These are phyloP conservation scores for Wickerhamiella brachini DNA, from an alignment of 805 yeast species.

Conservation along the genomic window DNA sequence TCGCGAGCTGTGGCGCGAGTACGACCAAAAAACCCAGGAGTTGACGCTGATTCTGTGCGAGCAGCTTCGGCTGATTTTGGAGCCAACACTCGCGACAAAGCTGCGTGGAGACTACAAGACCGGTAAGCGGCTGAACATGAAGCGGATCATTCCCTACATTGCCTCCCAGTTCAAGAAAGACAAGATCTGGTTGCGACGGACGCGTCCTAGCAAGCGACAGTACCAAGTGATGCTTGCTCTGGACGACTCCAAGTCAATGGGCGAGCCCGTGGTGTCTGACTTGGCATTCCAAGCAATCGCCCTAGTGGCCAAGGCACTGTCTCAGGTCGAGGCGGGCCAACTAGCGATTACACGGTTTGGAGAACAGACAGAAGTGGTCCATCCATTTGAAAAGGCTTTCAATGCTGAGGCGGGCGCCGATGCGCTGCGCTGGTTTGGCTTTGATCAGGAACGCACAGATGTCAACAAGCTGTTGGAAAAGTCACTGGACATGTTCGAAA, in stretches of 20 bases:
- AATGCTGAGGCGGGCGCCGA: slow-evolving; percentile 70
- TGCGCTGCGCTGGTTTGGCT: slow-evolving; percentile 77
- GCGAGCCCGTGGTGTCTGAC: slow-evolving; percentile 79
- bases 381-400: slow-evolving; percentile 79
- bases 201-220: slow-evolving; percentile 93
- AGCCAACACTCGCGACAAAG: slow-evolving; percentile 94
- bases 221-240: slow-evolving; percentile 96
- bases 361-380: slow-evolving; percentile 66
- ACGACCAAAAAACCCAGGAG: slow-evolving; percentile 78
- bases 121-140: slow-evolving; percentile 94
- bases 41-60: slow-evolving; percentile 79
- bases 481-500: slow-evolving; percentile 61
- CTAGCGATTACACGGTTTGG: slow-evolving; percentile 86
- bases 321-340: slow-evolving; percentile 90
- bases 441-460: slow-evolving; percentile 79
- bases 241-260: slow-evolving; percentile 96
- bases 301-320: slow-evolving; percentile 81
- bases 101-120: slow-evolving; percentile 91
- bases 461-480: slow-evolving; percentile 57
- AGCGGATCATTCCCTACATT: slow-evolving; percentile 91
- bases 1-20: slow-evolving; percentile 62
- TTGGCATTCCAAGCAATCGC: slow-evolving; percentile 92
- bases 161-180: slow-evolving; percentile 96
- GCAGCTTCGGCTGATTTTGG: slow-evolving; percentile 81
- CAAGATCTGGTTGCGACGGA: slow-evolving; percentile 94